phyloP scores from a whole-genome alignment of 225 moss, liverwort and hornwort genomes.

The Straminergon stramineum region DNA sequence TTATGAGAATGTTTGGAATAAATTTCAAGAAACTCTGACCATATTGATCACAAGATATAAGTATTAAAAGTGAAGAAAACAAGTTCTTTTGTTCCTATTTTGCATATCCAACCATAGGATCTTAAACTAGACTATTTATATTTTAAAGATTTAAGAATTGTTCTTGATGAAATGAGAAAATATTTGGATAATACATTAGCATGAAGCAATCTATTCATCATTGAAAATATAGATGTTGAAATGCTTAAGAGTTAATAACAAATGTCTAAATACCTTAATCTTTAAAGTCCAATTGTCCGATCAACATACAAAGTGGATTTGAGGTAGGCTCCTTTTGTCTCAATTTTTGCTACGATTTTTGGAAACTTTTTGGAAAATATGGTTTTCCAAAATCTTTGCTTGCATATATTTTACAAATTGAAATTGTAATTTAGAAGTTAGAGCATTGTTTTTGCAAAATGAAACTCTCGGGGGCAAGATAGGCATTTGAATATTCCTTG shows the following conservation, averaged over 20 bases:
- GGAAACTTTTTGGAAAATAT: background rate
- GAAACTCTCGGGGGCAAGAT: accelerated
- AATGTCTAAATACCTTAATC: background rate
- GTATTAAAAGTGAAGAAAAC: no score
- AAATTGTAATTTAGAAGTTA: background rate
- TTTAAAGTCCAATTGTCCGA: accelerated
- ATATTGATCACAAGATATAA: no score
- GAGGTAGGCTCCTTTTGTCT: accelerated
- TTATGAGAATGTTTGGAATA: no score
- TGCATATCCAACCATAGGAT: no score
- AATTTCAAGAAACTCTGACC: no score
- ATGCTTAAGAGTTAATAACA: background rate
- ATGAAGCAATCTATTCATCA: background rate
- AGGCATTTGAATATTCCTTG: background rate
- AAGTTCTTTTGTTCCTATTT: background rate
- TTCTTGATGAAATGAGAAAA: background rate
- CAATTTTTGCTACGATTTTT: no score
- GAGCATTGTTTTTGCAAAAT: background rate
- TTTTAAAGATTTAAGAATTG: background rate
- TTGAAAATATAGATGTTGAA: background rate
- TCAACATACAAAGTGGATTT: background rate
- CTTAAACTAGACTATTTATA: background rate
- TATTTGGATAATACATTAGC: background rate
- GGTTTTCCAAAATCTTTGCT: background rate
- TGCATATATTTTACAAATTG: background rate